These are phyloP conservation scores for Tetraselmis chui DNA, from an alignment of 139 green algal species.

Conservation along the genomic window DNA sequence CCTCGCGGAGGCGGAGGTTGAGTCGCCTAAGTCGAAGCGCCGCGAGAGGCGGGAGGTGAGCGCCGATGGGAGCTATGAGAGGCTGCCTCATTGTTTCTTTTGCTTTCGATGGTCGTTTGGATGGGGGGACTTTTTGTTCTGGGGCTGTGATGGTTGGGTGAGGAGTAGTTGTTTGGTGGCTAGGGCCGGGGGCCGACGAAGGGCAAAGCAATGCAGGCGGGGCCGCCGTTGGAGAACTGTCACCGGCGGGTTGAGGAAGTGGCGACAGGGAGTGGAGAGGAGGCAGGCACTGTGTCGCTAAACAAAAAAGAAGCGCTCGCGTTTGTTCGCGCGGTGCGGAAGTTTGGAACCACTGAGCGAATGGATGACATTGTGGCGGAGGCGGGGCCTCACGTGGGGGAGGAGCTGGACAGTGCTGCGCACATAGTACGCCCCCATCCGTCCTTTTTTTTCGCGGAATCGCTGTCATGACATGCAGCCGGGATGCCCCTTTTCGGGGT, in stretches of 20 bases:
- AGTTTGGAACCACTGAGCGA: background rate
- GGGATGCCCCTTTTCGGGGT: no score
- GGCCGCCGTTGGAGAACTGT: constrained; percentile 3
- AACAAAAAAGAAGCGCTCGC: constrained; percentile 1
- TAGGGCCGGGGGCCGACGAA: no score
- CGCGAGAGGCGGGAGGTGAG: background rate
- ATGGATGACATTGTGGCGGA: constrained; percentile 4
- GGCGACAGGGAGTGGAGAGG: background rate
- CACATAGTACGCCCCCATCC: background rate
- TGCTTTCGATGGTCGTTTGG: no score
- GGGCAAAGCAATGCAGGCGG: background rate
- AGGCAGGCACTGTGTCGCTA: background rate
- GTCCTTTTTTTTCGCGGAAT: no score
- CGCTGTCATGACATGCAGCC: no score
- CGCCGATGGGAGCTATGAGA: no score
- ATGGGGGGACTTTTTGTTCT: no score
- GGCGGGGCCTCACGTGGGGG: background rate
- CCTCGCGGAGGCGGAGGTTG: background rate
- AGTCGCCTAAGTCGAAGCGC: constrained; percentile 3
- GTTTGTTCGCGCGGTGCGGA: background rate
- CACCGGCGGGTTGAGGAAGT: background rate
- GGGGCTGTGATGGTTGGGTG: no score
- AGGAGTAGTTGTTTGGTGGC: no score
- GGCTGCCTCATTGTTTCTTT: no score
- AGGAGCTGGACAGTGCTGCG: constrained; percentile 20